A percentile compares a stretch with the other conserved stretches of the same genome.
Evolutionary conservation across 2,329 filamentous ascomycete species (phyloP).

Genomic region (Colletotrichum phormii): DNA sequence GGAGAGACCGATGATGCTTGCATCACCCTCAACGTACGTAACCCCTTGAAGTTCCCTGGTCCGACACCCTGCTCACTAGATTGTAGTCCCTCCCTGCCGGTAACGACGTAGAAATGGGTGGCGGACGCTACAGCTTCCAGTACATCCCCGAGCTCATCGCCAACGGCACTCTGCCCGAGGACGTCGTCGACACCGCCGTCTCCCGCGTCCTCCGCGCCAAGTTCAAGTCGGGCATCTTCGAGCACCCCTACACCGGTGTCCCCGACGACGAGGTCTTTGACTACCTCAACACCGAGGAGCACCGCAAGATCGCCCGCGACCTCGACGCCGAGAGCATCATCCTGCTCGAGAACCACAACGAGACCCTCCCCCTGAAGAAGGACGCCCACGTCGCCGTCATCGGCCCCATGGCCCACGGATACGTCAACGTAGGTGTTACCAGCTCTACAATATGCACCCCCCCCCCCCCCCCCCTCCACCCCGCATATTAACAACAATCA

Average conservation of each 20-base stretch:
- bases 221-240: slow-evolving; percentile 77
- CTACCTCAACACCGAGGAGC: slow-evolving; percentile 71
- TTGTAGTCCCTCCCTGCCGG: slow-evolving; percentile 71
- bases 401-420: slow-evolving; percentile 79
- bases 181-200: slow-evolving; percentile 74
- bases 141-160: slow-evolving; percentile 74
- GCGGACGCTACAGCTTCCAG: slow-evolving; percentile 77
- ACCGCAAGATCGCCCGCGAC: slow-evolving; percentile 68
- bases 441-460: not conserved
- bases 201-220: slow-evolving; percentile 74
- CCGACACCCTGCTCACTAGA: slow-evolving; percentile 10
- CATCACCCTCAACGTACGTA: slow-evolving; percentile 66
- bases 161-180: slow-evolving; percentile 68
- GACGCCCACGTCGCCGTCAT: slow-evolving; percentile 78
- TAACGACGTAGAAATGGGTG: slow-evolving; percentile 82
- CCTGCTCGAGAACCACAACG: slow-evolving; percentile 68
- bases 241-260: slow-evolving; percentile 73
- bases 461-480: no score
- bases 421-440: slow-evolving; percentile 69
- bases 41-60: not conserved
- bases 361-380: slow-evolving; percentile 67
- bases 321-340: slow-evolving; percentile 74
- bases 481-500: not conserved
- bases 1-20: slow-evolving; percentile 71
- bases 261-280: slow-evolving; percentile 64